Evolutionary conservation across 345 rosid species (phyloP), one percentile per base, ranked within the genome.

Genomic region (Gynandropsis gynandra): DNA sequence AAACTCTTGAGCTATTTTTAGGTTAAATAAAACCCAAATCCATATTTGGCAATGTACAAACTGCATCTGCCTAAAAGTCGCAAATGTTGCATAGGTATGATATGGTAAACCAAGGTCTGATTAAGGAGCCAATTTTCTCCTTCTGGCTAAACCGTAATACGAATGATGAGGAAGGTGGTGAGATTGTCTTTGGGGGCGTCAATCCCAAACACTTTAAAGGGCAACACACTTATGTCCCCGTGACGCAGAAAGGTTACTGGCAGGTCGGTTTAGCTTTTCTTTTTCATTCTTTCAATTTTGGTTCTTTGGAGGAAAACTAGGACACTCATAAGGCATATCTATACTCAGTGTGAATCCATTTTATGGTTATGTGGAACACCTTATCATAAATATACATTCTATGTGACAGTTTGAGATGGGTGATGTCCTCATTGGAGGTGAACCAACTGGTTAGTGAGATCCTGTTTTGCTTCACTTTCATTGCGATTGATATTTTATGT

Each of bases 131-230:
- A 0, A 77, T 85, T 24, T 85, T 85, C 58, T 82, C 95, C 11
- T 80, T 85, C 58, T 85, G 87, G 95, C 73, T 85, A 40, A 85
- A 82, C 52, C 87, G 85, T 21, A 73, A 82, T 49, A 68, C 68
- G 12, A 71, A 76, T 19, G 95, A 80, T 45, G 81, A 78, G 15
- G 65, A 80, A 56, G 89, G 85, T 0, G 89, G 89, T 47, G 83
- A 80, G 60, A 66, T 85, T 43, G 83, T 82, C 36, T 82, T 85
- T 52, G 95, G 89, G 38, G 89, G 89, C 13, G 48, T 74, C 62
- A 89, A 85, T 69, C 65, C 82, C 29, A 60, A 52, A 1, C 95
- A 85, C 54, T 82, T 35, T 48, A 74, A 65, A 73, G 89, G 87
- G 24, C 63, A 76, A 42, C 95, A 85, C 56, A 76, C 87, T 10